Evolutionary conservation across 2,329 filamentous ascomycete genomes (phyloP), one percentile per base, ranked within the genome.

Genomic region (Xylaria arbuscula): DNA sequence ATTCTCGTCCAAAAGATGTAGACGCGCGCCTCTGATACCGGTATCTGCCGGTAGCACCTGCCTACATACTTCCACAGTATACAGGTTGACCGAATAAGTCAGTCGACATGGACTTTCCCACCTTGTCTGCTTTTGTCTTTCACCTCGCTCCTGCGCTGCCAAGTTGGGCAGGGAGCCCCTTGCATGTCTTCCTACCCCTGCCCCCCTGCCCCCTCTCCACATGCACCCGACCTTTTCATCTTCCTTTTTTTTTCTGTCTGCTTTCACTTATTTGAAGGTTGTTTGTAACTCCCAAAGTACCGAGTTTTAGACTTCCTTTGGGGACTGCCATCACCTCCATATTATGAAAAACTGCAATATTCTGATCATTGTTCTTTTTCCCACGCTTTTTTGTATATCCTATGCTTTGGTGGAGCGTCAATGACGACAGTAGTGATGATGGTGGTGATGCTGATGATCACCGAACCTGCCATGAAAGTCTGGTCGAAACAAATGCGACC

Each of bases 21-120:
- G 68, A 72, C 70, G 70, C 70, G 70, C 70, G 70, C 70, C 62
- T 72, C 62, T 64, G 47, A 47, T 47, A 47, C 36, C 34, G 24
- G 10, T 51, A 7, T 45, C 28, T 36, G 42, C 24, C 56, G 15
- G 13, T 57, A 54, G 6, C 32, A 55, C 7, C 10, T 22, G 15
- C 34, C 4, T 36, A 40, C 53, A 10, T 45, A 22, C n/a, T 8
- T 17, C 17, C 15, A 4, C 2, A n/a, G 1, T 19, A 47, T 3
- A 19, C 42, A 47, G 42, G 10, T n/a, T 19, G 42, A 47, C n/a
- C 42, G 13, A 13, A 22, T 22, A 47, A 22, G 45, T 22, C 19
- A 48, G 9, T 48, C 45, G 22, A 48, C 45, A 9, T 5, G 10
- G 8, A 24, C 32, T 45, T 32, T 54, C n/a, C 64, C 51, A 62